Conservation (phyloP, 805 yeast genomes). For the Dipodascus geniculatus region DNA sequence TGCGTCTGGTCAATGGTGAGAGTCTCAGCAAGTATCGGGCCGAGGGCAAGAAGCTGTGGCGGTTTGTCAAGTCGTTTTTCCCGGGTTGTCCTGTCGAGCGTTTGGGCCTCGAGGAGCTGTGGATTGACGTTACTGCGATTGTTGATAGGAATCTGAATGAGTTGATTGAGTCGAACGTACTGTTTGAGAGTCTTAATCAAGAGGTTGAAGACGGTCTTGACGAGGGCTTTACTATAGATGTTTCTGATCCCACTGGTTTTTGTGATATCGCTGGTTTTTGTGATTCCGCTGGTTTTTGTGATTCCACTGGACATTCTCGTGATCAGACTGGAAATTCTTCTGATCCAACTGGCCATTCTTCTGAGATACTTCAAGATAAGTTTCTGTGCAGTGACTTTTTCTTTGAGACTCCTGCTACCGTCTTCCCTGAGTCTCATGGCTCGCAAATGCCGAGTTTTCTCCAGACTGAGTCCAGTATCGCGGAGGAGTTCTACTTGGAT, state of each 20-base stretch:
- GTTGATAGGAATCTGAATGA: constrained; percentile 10
- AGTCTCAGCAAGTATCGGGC: constrained; percentile 19
- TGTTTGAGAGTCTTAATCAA: constrained; percentile 2
- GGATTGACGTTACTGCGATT: constrained; percentile 18
- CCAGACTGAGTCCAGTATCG: not conserved
- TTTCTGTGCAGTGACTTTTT: constrained; percentile 19
- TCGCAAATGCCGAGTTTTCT: not conserved
- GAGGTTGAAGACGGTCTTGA: constrained; percentile 13
- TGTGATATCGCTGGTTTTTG: not conserved
- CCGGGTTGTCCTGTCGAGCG: constrained; percentile 19
- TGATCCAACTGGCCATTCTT: not conserved
- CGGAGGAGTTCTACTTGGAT: not conserved
- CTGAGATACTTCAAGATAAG: not conserved
- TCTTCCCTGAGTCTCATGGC: constrained; percentile 11
- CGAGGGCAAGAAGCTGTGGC: constrained; percentile 20
- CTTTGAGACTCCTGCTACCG: constrained; percentile 17
- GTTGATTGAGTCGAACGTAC: constrained; percentile 6
- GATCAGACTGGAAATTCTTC: too few species aligned
- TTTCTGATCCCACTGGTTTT: not conserved
- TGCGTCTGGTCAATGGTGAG: constrained; percentile 23
- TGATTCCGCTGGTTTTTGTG: not conserved
- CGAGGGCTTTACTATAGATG: constrained; percentile 6
- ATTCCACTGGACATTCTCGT: not conserved
- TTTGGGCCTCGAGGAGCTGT: constrained; percentile 25
- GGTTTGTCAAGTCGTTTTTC: constrained; percentile 12